Percentiles rank a stretch among this genome's conserved stretches.
phyloP scores from a whole-genome alignment of 1,284 basidiomycete species.

The Cryptococcus sp. region DNA sequence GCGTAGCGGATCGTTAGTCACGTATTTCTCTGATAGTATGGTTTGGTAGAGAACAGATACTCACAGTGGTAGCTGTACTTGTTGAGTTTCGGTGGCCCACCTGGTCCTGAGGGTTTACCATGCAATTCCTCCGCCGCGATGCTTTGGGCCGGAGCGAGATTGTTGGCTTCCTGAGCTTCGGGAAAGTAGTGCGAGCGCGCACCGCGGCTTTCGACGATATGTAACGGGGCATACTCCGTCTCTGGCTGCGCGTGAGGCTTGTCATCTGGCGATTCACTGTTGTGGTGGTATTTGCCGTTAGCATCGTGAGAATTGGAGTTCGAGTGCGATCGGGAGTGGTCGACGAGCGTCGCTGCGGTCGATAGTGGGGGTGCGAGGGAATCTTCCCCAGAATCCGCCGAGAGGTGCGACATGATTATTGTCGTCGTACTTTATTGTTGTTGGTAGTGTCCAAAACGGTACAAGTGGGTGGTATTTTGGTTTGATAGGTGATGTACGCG shows the following conservation, averaged over 20 bases:
- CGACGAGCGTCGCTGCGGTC: background rate
- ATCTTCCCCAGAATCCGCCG: background rate
- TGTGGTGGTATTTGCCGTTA: background rate
- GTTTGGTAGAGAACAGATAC: background rate
- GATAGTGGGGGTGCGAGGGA: background rate
- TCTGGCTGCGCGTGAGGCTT: background rate
- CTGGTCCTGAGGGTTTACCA: background rate
- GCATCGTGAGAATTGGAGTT: too few species aligned
- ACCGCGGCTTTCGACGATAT: slow-evolving; percentile 4
- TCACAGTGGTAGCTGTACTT: slow-evolving; percentile 18
- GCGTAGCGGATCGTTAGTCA: background rate
- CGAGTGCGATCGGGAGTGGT: background rate
- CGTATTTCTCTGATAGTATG: background rate
- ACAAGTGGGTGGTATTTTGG: too few species aligned
- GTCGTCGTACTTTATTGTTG: background rate
- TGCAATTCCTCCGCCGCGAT: background rate
- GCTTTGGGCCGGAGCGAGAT: slow-evolving; percentile 6
- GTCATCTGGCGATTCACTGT: background rate
- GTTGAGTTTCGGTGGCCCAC: slow-evolving; percentile 7
- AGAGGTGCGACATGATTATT: background rate
- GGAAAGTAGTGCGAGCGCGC: slow-evolving; percentile 5
- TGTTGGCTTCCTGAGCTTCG: slow-evolving; percentile 8
- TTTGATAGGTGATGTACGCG: too few species aligned
- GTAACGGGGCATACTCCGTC: slow-evolving; percentile 6
- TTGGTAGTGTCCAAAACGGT: background rate